Evolutionary conservation across 1,139 yeast species (phyloP), one percentile per base, ranked within the genome.

Genomic region (Zygosaccharomyces sapae): DNA sequence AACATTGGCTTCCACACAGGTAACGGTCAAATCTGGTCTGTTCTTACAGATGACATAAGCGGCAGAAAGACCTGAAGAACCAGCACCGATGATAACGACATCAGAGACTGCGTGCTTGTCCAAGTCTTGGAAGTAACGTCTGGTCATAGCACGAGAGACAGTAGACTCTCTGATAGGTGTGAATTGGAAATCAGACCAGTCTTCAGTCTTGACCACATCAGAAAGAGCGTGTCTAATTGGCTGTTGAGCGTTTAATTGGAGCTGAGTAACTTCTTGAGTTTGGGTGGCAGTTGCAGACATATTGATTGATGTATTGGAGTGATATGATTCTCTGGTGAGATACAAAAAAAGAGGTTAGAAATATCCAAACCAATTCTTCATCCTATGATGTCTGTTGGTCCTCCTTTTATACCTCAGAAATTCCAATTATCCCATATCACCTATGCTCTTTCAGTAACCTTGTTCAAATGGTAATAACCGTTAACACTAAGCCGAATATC

Each of bases 71-170:
- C 92, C 92, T 38, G 88, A 82, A 18, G 87, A 81, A 33, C 92
- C 92, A 35, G 89, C 90, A 48, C 92, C 92, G 54, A 84, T 76
- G 59, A 84, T 80, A 36, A 84, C 86, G 41, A 84, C 77, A 53
- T 84, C 92, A 18, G 85, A 77, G 59, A 84, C 90, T 30, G 89
- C 82, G 63, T 77, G 83, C 64, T 79, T 82, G 69, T 84, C 87
- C 60, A 84, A 70, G 62, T 84, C 92, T 42, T 77, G 76, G 65
- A 83, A 84, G 70, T 84, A 84, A 54, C 92, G 78, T 56, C 71
- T 74, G 44, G 90, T 83, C 92, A 85, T 84, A 33, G 92, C 92
- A 52, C 92, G 75, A n/a, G 90, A 82, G 31, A 84, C 90, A 3
- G 86, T 80, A 7, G 88, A 80, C 68, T 84, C 92, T 52, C 90